Percentiles rank a stretch among this genome's conserved stretches.
Evolutionary conservation across 1,284 basidiomycete species (phyloP).

Genomic region (Sporisorium iseilematis-ciliati): DNA sequence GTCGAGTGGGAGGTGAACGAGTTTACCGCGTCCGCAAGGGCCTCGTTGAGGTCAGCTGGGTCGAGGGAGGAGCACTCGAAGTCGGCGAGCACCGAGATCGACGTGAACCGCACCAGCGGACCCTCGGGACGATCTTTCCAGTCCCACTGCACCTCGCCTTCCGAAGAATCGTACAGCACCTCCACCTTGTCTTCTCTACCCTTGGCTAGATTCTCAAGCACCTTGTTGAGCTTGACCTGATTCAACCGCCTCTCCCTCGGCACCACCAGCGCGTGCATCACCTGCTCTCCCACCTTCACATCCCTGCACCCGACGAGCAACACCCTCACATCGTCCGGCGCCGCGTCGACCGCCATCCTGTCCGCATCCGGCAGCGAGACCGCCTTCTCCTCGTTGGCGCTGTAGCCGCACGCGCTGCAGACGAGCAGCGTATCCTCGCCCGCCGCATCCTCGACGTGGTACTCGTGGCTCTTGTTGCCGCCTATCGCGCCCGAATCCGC

Average conservation of each 20-base stretch:
- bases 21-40: constrained; percentile 33
- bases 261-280: constrained; percentile 55
- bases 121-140: constrained; percentile 62
- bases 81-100: constrained; percentile 45
- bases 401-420: constrained; percentile 65
- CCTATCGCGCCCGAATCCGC: constrained; percentile 71
- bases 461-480: constrained; percentile 69
- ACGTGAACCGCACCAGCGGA: constrained; percentile 50
- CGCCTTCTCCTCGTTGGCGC: constrained; percentile 69
- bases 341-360: constrained; percentile 20
- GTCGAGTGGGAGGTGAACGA: constrained; percentile 22
- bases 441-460: constrained; percentile 65
- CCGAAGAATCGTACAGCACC: constrained; percentile 37
- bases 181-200: constrained; percentile 7
- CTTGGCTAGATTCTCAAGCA: constrained; percentile 12
- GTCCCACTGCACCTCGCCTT: constrained; percentile 40
- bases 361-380: constrained; percentile 37
- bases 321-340: constrained; percentile 49
- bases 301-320: constrained; percentile 42
- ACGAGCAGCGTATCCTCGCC: constrained; percentile 69
- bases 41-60: constrained; percentile 46
- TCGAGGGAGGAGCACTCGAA: constrained; percentile 54
- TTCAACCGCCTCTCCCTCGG: constrained; percentile 49
- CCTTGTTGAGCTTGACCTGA: constrained; percentile 53
- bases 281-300: constrained; percentile 28